Evolutionary conservation across 148 eudicot species (phyloP).

Genomic region (Heliosperma pusillum): DNA sequence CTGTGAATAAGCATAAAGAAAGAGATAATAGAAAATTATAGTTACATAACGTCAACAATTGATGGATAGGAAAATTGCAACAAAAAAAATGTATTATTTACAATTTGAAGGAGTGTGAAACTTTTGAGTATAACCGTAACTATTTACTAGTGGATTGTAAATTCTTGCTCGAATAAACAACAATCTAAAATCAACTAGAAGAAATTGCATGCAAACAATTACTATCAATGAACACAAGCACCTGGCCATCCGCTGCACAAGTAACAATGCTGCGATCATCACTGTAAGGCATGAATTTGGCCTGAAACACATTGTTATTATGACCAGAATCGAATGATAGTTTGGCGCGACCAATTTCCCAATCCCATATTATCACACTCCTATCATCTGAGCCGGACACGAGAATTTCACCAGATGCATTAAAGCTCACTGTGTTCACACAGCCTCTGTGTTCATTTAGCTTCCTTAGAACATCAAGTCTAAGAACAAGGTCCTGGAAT

Average conservation of each 20-base stretch:
- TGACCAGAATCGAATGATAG: slow-evolving; percentile 84
- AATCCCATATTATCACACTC: slow-evolving; percentile 79
- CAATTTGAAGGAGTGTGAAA: not conserved
- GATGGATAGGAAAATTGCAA: not conserved
- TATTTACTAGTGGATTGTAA: not conserved
- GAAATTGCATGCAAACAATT: not conserved
- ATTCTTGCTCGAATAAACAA: not conserved
- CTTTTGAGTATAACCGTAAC: not conserved
- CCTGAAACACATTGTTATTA: slow-evolving; percentile 78
- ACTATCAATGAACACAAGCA: slow-evolving; percentile 5
- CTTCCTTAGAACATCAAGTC: slow-evolving; percentile 60
- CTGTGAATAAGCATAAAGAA: slow-evolving; percentile 31
- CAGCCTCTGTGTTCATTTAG: slow-evolving; percentile 84
- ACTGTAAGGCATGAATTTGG: slow-evolving; percentile 80
- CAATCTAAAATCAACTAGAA: not conserved
- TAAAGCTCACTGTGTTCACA: slow-evolving; percentile 88
- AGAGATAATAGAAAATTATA: not conserved
- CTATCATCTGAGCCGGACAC: slow-evolving; percentile 91
- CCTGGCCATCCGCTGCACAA: slow-evolving; percentile 99
- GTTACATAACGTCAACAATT: not conserved
- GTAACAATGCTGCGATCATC: slow-evolving; percentile 78
- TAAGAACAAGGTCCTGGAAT: slow-evolving; percentile 76
- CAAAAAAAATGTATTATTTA: not conserved
- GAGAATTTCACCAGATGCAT: slow-evolving; percentile 68
- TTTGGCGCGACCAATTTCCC: slow-evolving; percentile 67